Base-by-base conservation (phyloP, 192 early-diverging fungal species). In the Chytriomyces sp. region DNA sequence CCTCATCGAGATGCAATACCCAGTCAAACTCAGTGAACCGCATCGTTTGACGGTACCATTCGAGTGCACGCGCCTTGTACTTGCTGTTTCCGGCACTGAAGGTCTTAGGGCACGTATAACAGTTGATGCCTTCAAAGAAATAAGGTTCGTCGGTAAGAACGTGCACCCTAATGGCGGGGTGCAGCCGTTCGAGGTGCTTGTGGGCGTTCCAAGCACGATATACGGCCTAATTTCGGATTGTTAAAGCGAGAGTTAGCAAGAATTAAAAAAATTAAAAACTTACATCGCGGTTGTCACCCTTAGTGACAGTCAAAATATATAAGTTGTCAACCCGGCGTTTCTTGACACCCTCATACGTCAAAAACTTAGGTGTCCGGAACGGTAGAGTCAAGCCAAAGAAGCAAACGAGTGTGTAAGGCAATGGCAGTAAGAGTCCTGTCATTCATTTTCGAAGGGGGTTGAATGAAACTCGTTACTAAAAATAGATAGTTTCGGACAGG, bases 401-500 rank as follows among this genome's bases (percentile, higher is more conserved):
- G 75, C 86, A 87, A 54, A 87, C 78, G 32, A 87, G 59, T 5
- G 83, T 82, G 78, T 87, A 87, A n/a, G 86, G 86, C 8, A 87
- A 52, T 19, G 86, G 86, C 5, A 87, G 75, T 12, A 87, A 66
- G 74, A 78, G 80, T 28, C 75, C 84, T 86, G 37, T n/a, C n/a
- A n/a, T n/a, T n/a, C n/a, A n/a, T n/a, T n/a, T n/a, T n/a, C n/a
- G n/a, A n/a, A n/a, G n/a, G n/a, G n/a, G n/a, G n/a, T n/a, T n/a
- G n/a, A n/a, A n/a, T n/a, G n/a, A n/a, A n/a, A n/a, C n/a, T n/a
- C n/a, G n/a, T n/a, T n/a, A n/a, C n/a, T n/a, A n/a, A n/a, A n/a
- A n/a, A n/a, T n/a, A n/a, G n/a, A n/a, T n/a, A n/a, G n/a, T n/a
- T n/a, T n/a, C n/a, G n/a, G n/a, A n/a, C n/a, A n/a, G n/a, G n/a